Conservation (phyloP, 768 basidiomycete genomes). For the Coprinellus aureogranulatus region DNA sequence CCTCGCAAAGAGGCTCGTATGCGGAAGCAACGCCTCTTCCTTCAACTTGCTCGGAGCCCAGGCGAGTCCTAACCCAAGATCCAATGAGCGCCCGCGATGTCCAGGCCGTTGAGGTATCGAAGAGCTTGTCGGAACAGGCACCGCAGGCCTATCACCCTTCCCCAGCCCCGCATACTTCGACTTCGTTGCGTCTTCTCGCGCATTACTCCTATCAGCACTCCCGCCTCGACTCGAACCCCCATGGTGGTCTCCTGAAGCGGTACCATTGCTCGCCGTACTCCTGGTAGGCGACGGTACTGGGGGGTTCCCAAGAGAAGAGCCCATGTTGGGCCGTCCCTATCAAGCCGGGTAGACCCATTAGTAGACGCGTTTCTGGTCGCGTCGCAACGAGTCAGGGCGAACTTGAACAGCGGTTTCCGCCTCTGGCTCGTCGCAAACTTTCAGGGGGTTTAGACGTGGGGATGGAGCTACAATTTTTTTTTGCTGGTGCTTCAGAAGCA, state of each 20-base stretch:
- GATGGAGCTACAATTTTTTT: no score
- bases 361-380: no score
- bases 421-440: no score
- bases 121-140: conserved; percentile 29
- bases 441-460: no score
- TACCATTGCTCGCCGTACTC: conserved; percentile 31
- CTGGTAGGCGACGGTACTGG: conserved; percentile 53
- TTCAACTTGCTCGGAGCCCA: conserved; percentile 71
- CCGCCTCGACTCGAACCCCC: conserved; percentile 17
- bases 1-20: conserved; percentile 37
- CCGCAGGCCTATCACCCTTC: conserved; percentile 15
- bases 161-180: conserved; percentile 8
- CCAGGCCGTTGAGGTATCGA: conserved; percentile 42
- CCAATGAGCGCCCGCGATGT: conserved; percentile 67
- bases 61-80: conserved; percentile 64
- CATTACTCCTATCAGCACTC: conserved; percentile 28
- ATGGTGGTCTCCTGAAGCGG: conserved; percentile 21
- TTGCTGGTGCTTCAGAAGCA: no score
- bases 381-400: no score
- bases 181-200: conserved; percentile 25
- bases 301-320: conserved; percentile 66
- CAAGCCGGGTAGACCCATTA: no score
- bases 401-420: no score
- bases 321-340: conserved; percentile 49
- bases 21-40: conserved; percentile 63